phyloP scores from a whole-genome alignment of 495 filamentous ascomycete genomes.

The Cenococcum geophilum region DNA sequence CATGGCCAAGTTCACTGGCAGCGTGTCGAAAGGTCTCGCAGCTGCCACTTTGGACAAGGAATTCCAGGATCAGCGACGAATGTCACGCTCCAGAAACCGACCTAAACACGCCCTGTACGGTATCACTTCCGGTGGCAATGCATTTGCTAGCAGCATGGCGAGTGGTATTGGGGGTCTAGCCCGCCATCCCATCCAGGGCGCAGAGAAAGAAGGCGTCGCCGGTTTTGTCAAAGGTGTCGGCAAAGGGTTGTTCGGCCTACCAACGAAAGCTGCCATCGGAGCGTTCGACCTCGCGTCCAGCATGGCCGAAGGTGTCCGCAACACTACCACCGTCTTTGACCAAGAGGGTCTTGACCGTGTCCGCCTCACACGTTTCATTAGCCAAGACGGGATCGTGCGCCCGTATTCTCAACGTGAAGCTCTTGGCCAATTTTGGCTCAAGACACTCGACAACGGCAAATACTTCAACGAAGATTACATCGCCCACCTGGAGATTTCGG shows the following conservation, averaged over 20 bases:
- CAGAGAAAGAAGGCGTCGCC: constrained; percentile 86
- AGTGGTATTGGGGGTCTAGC: constrained; percentile 90
- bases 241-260: constrained; percentile 85
- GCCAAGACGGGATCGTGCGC: constrained; percentile 84
- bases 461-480: constrained; percentile 98
- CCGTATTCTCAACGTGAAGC: constrained; percentile 95
- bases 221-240: constrained; percentile 98
- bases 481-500: constrained; percentile 84
- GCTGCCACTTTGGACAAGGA: constrained; percentile 97
- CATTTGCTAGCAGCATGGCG: constrained; percentile 84
- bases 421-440: constrained; percentile 96
- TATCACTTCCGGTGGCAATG: constrained; percentile 91
- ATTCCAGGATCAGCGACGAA: constrained; percentile 91
- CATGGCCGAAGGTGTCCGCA: constrained; percentile 91
- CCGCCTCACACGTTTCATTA: constrained; percentile 83
- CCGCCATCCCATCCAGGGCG: constrained; percentile 87
- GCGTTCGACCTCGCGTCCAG: constrained; percentile 96
- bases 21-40: constrained; percentile 91
- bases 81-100: constrained; percentile 85
- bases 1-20: constrained; percentile 92
- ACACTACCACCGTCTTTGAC: constrained; percentile 98
- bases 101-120: constrained; percentile 96
- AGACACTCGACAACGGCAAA: constrained; percentile 92
- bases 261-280: constrained; percentile 94
- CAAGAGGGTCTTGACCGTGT: constrained; percentile 89